phyloP scores from a whole-genome alignment of 169 alveolate genomes.

The Eimeria sp. region DNA sequence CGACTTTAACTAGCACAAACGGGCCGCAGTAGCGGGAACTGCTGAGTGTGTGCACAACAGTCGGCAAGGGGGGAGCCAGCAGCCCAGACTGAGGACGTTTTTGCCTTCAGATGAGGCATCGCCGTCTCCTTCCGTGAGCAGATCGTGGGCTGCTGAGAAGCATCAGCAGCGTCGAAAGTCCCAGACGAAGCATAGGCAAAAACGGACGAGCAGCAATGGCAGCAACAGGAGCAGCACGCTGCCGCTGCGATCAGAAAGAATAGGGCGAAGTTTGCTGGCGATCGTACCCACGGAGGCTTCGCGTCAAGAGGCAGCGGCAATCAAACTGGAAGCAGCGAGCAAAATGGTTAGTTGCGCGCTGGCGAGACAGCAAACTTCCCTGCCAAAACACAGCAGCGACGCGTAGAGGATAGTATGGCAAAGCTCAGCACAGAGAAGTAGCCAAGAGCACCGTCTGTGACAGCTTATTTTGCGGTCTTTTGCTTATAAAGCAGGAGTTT shows the following conservation, averaged over 20 bases:
- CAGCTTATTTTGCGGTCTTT: background rate
- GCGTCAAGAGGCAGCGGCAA: background rate
- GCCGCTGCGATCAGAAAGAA: background rate
- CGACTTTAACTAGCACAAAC: background rate
- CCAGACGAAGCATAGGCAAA: background rate
- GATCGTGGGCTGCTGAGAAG: background rate
- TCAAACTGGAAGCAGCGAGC: background rate
- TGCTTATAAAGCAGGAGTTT: background rate
- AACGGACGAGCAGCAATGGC: background rate
- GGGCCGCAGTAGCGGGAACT: background rate
- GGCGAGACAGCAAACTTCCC: background rate
- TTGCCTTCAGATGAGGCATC: constrained; percentile 2
- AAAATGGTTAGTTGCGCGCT: background rate
- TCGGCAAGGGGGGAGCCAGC: background rate
- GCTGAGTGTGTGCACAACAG: background rate
- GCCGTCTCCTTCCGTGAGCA: background rate
- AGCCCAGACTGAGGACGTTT: background rate
- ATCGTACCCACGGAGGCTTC: background rate
- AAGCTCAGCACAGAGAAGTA: background rate
- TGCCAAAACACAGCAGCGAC: background rate
- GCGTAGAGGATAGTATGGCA: background rate
- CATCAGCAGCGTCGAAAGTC: background rate
- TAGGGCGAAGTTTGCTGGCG: background rate
- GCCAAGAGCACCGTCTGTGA: background rate
- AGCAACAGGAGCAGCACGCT: background rate